Conservation (phyloP, 2,329 filamentous ascomycete genomes). For the Fusarium tupiense region DNA sequence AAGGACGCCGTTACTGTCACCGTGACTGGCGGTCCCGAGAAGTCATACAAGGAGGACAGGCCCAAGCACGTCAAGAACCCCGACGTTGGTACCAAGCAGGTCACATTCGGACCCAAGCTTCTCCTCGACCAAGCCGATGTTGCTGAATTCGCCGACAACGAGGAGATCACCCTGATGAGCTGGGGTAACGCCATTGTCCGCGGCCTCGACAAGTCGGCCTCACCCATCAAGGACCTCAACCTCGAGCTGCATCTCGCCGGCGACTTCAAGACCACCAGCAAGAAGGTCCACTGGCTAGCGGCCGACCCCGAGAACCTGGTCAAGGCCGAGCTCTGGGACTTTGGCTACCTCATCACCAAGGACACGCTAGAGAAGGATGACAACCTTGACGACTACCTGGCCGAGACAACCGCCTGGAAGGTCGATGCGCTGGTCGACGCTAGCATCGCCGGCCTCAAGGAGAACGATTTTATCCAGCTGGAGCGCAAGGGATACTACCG, state of each 20-base stretch:
- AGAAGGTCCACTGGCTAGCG: conserved; percentile 96
- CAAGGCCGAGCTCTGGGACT: conserved; percentile 88
- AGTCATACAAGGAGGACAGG: conserved; percentile 75
- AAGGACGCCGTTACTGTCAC: conserved; percentile 77
- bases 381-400: conserved; percentile 84
- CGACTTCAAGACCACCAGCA: conserved; percentile 93
- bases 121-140: conserved; percentile 89
- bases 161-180: conserved; percentile 96
- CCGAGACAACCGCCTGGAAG: conserved; percentile 76
- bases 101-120: conserved; percentile 78
- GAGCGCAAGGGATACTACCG: conserved; percentile 94
- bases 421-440: conserved; percentile 82
- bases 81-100: conserved; percentile 84
- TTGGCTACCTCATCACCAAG: conserved; percentile 95
- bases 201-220: conserved; percentile 65
- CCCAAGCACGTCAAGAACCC: conserved; percentile 92
- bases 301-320: conserved; percentile 79
- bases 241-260: conserved; percentile 91
- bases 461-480: conserved; percentile 92
- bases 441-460: conserved; percentile 81
- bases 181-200: conserved; percentile 92
- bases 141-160: conserved; percentile 80
- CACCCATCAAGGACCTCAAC: conserved; percentile 73
- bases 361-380: conserved; percentile 93
- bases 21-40: conserved; percentile 72